Conservation (phyloP, 345 rosid species). For the Boechera divaricarpa region DNA sequence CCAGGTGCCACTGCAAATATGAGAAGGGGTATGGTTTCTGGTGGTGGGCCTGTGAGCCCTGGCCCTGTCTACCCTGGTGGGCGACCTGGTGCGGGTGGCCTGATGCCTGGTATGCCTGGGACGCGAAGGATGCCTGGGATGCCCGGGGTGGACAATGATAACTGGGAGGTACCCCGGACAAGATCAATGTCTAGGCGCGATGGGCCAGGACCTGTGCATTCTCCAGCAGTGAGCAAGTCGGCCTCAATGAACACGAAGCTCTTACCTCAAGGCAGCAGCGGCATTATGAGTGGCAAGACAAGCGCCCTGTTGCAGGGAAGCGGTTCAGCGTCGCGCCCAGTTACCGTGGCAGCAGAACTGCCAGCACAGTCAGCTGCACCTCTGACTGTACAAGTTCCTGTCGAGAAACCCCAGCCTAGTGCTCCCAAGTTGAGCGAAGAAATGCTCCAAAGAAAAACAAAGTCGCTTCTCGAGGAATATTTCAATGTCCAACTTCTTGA, state of each 20-base stretch:
- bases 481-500: constrained; percentile 54
- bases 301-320: constrained; percentile 83
- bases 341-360: constrained; percentile 42
- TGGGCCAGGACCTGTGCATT: constrained; percentile 56
- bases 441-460: constrained; percentile 58
- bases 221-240: constrained; percentile 55
- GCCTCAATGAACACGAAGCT: constrained; percentile 63
- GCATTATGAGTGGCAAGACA: constrained; percentile 67
- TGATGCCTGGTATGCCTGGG: constrained; percentile 99
- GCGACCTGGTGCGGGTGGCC: constrained; percentile 88
- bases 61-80: constrained; percentile 67
- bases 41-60: constrained; percentile 58
- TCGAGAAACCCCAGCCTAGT: constrained; percentile 45
- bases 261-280: constrained; percentile 82
- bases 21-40: constrained; percentile 61
- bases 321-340: constrained; percentile 33
- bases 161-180: constrained; percentile 77
- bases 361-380: constrained; percentile 42
- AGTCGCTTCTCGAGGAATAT: constrained; percentile 69
- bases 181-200: constrained; percentile 85
- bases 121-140: constrained; percentile 91
- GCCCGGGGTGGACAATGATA: constrained; percentile 84
- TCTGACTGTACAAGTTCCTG: constrained; percentile 28
- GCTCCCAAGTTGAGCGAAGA: constrained; percentile 49
- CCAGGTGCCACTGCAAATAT: constrained; percentile 86